Percentiles rank a stretch among this genome's conserved stretches.
Conservation (phyloP, 2,329 filamentous ascomycete genomes). For the Samsoniella hepiali region DNA sequence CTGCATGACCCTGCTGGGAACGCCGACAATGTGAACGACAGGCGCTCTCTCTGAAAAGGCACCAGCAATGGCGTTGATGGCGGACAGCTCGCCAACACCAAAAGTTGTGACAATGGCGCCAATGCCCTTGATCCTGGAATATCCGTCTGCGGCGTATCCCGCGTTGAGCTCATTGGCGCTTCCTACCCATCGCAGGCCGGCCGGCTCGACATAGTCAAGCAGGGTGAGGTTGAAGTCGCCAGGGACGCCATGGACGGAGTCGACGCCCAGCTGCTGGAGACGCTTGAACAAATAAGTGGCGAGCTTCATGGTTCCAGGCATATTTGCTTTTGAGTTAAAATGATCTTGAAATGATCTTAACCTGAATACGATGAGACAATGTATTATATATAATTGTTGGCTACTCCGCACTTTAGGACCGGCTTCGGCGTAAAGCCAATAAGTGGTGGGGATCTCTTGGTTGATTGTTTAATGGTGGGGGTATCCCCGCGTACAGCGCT, state of each 20-base stretch:
- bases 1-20: slow-evolving; percentile 43
- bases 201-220: slow-evolving; percentile 36
- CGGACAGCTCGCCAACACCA: slow-evolving; percentile 56
- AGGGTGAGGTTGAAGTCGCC: slow-evolving; percentile 40
- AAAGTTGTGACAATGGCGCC: slow-evolving; percentile 55
- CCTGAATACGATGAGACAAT: background rate
- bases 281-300: slow-evolving; percentile 61
- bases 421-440: slow-evolving; percentile 14
- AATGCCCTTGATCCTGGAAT: slow-evolving; percentile 51
- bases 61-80: slow-evolving; percentile 57
- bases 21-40: slow-evolving; percentile 57
- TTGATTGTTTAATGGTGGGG: background rate
- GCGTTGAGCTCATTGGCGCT: slow-evolving; percentile 59
- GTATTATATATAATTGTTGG: slow-evolving; percentile 1
- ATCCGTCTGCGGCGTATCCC: slow-evolving; percentile 56
- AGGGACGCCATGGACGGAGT: slow-evolving; percentile 51
- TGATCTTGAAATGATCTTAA: background rate
- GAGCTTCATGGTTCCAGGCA: slow-evolving; percentile 38
- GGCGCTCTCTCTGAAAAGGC: slow-evolving; percentile 55
- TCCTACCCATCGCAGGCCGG: slow-evolving; percentile 44
- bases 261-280: slow-evolving; percentile 56
- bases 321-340: background rate
- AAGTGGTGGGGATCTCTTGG: background rate
- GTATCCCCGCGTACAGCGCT: background rate
- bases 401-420: slow-evolving; percentile 9